Base-by-base conservation (phyloP, 192 early-diverging fungal genomes). In the Backusella australiensis region DNA sequence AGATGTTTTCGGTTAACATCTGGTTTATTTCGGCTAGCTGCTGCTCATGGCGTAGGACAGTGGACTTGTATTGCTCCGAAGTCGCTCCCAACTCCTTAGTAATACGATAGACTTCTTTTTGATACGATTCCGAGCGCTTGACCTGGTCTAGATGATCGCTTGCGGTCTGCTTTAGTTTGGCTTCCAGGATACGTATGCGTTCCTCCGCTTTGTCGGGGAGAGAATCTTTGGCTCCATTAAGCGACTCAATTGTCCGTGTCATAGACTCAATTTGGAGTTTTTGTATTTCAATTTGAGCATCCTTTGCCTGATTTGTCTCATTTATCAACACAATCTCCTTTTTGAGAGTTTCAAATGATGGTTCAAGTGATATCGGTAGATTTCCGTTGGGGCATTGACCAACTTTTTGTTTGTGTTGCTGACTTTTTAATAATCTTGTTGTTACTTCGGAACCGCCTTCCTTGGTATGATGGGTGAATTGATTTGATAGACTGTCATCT, bases 31-130 rank as follows among this genome's bases (percentile, higher is more conserved):
- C 9, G 56, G 56, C 56, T 63, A 63, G 56, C 21, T 63, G 56
- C 26, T 63, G 23, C 3, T 63, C 56, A 63, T 63, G 12, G 56
- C 8, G 56, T 29, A 63, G 56, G 56, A 63, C 56, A 63, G 56
- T 63, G 11, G 56, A 63, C 26, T 63, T 63, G 23, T 63, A 63
- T 29, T 63, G 56, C 56, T 63, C 56, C 23, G 56, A 63, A 12
- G 56, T 63, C 6, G 56, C 42, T n/a, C 69, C 34, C 11, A 76
- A 17, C 34, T 76, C 75, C 26, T 52, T 23, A 23, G 75, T 76
- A 34, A 67, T 67, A 6, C 63, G n/a, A 36, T 76, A 17, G 21
- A 72, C 19, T 32, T 71, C 76, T 32, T 63, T 34, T 65, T 77
- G 69, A n/a, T 71, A 35, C 34, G 23, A 34, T 15, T 39, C 52